Percentiles rank a stretch among this genome's conserved stretches.
Conservation (phyloP, 768 basidiomycete species). For the Fomitopsis serialis region DNA sequence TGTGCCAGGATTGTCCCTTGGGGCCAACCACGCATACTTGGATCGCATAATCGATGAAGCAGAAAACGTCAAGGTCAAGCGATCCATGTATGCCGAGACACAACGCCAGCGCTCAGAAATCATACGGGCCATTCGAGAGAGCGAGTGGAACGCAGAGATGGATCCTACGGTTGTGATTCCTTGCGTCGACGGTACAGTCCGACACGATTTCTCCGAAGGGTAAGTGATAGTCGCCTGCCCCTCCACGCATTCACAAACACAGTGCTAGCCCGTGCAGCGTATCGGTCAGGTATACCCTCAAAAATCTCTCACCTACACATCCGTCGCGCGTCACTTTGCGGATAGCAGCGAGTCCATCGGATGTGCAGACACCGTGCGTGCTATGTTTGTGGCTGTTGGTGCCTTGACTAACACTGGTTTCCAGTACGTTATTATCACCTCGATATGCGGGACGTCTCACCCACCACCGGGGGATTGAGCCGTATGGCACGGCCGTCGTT, state of each 20-base stretch:
- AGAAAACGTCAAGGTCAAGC: constrained; percentile 59
- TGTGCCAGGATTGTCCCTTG: constrained; percentile 54
- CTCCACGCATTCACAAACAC: neutral
- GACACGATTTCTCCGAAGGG: constrained; percentile 70
- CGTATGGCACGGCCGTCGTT: constrained; percentile 40
- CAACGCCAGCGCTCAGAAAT: constrained; percentile 64
- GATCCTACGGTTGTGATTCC: constrained; percentile 60
- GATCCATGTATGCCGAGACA: constrained; percentile 92
- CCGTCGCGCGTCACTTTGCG: constrained; percentile 53
- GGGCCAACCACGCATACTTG: constrained; percentile 65
- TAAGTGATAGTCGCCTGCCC: constrained; percentile 25
- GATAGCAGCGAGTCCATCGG: constrained; percentile 27
- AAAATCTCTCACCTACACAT: constrained; percentile 69
- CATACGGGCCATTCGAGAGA: constrained; percentile 57
- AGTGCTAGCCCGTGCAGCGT: constrained; percentile 46
- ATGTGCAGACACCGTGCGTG: constrained; percentile 9
- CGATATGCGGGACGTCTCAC: constrained; percentile 64
- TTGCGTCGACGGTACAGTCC: constrained; percentile 34
- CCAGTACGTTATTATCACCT: constrained; percentile 42
- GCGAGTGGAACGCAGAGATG: constrained; percentile 77
- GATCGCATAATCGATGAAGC: constrained; percentile 53
- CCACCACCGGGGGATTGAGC: constrained; percentile 52
- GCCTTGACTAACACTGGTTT: neutral
- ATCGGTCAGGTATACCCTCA: constrained; percentile 51
- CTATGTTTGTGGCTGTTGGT: neutral